Base-by-base conservation (phyloP, 2,329 filamentous ascomycete genomes). In the Drechslerella coelobrocha region DNA sequence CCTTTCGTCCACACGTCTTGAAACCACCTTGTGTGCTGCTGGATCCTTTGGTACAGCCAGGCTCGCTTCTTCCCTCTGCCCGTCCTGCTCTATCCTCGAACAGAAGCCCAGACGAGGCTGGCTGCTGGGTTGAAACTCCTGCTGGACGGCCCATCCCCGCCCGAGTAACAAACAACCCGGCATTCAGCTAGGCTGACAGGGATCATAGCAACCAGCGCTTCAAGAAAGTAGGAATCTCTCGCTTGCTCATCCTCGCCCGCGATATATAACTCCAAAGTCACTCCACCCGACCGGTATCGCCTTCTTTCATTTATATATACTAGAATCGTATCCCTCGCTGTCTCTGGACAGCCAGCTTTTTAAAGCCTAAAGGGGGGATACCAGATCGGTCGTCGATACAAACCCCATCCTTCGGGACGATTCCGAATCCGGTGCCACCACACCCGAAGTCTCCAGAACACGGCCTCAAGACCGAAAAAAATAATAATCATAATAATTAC, bases 111-210 rank as follows among this genome's bases (percentile, higher is more conserved):
- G 53, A 26, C 53, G 37, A 69, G 65, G 65, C 65, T 62, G 65
- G 65, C 52, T 59, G 45, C 37, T 43, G 39, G 66, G 59, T 59
- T 71, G 53, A 39, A 43, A 60, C 53, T 52, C 17, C 27, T 19
- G 14, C 24, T 23, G n/a, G 14, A 21, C n/a, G 41, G n/a, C 19
- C 17, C 10, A 45, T 23, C 41, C 41, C 41, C 41, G 41, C 41
- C 41, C 41, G 19, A 45, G 34, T 55, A 26, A 48, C 47, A 23
- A 61, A 43, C 34, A 68, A 61, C 63, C 51, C 37, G 66, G 66
- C 66, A 34, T 26, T 71, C 66, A 71, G 66, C 66, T 60, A 71
- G 66, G 66, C 66, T 63, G 66, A 71, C 66, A 71, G 53, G 66
- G 66, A 59, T 63, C 47, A 51, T 31, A 51, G 47, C 27, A 50